Percentiles rank a stretch among this genome's conserved stretches.
phyloP scores from a whole-genome alignment of 2,329 filamentous ascomycete species.

The Ophiostoma angusticollis region DNA sequence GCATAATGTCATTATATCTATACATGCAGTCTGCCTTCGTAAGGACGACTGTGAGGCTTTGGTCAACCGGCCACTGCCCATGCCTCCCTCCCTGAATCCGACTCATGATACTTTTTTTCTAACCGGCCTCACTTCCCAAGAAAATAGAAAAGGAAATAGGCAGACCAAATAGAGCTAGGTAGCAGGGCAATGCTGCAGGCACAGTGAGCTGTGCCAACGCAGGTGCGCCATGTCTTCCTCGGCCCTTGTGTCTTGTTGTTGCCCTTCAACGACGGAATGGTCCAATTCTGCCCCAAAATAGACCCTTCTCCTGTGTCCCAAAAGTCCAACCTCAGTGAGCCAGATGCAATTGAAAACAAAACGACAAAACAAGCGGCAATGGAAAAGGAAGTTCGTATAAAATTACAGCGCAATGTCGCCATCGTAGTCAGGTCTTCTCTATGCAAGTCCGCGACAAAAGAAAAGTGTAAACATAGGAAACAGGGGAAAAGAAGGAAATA shows the following conservation, averaged over 20 bases:
- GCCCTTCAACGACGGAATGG: constrained; percentile 5
- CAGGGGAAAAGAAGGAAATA: constrained; percentile 2
- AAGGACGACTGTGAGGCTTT: background rate
- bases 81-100: background rate
- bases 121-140: background rate
- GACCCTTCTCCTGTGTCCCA: constrained; percentile 9
- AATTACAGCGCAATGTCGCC: constrained; percentile 6
- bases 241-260: background rate
- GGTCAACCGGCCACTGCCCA: background rate
- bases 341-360: constrained; percentile 9
- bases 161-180: background rate
- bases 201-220: too few relatives aligned
- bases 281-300: constrained; percentile 11
- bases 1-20: constrained; percentile 9
- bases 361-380: background rate
- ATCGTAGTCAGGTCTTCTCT: constrained; percentile 4
- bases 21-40: constrained; percentile 1
- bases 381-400: background rate
- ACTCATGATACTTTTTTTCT: background rate
- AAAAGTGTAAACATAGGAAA: constrained; percentile 1
- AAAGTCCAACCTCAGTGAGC: constrained; percentile 4
- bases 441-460: constrained; percentile 11
- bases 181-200: too few relatives aligned
- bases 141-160: background rate
- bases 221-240: too few relatives aligned